phyloP scores from a whole-genome alignment of 2,329 filamentous ascomycete species.

The Helotiales sp. region DNA sequence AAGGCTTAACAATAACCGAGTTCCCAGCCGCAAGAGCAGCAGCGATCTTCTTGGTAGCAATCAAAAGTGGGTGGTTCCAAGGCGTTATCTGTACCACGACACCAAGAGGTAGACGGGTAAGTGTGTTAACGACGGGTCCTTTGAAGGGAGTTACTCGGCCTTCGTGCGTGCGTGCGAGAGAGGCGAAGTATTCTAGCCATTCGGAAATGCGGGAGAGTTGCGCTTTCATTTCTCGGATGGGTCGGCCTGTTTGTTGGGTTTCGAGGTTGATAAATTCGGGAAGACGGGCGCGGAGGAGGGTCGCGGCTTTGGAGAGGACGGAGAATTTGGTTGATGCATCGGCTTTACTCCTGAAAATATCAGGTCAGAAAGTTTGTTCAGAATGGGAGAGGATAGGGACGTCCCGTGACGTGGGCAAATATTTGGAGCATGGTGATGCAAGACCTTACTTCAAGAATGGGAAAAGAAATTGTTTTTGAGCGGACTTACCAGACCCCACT shows the following conservation, averaged over 20 bases:
- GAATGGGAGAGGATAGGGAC: not conserved
- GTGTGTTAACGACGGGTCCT: slow-evolving; percentile 58
- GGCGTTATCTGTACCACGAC: slow-evolving; percentile 58
- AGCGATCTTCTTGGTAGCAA: slow-evolving; percentile 49
- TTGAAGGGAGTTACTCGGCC: slow-evolving; percentile 64
- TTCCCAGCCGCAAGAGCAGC: slow-evolving; percentile 38
- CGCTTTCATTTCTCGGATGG: slow-evolving; percentile 68
- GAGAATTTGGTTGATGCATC: slow-evolving; percentile 49
- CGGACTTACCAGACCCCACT: slow-evolving; percentile 10
- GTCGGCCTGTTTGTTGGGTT: slow-evolving; percentile 66
- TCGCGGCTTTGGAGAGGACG: slow-evolving; percentile 60
- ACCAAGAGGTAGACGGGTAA: slow-evolving; percentile 55
- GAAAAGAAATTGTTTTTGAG: too few relatives aligned
- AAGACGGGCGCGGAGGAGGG: slow-evolving; percentile 52
- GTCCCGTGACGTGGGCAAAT: too few relatives aligned
- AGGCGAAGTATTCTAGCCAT: slow-evolving; percentile 73
- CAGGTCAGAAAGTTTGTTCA: not conserved
- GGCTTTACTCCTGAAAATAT: slow-evolving; percentile 12
- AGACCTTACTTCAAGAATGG: not conserved
- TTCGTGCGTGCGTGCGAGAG: slow-evolving; percentile 66
- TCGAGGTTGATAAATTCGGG: slow-evolving; percentile 61
- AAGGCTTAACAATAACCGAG: slow-evolving; percentile 39
- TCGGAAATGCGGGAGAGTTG: slow-evolving; percentile 65
- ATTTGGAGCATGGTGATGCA: too few relatives aligned
- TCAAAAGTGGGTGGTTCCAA: slow-evolving; percentile 59